Evolutionary conservation across 78 protist species (phyloP), one percentile per base, ranked within the genome.

Genomic region (Guillardia theta): DNA sequence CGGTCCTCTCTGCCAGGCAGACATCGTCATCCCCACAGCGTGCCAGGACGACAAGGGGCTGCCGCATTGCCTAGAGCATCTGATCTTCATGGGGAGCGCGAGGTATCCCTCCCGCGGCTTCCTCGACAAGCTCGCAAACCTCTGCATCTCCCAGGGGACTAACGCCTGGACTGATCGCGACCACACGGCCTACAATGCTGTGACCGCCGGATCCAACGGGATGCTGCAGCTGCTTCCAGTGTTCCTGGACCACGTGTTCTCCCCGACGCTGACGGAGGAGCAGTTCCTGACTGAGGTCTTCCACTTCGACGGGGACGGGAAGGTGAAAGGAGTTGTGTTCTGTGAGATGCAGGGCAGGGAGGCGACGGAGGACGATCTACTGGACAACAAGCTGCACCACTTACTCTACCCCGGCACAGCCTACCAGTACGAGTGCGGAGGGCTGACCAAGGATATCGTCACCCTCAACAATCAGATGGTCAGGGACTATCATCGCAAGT

Each of bases 151-250:
- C 43, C 53, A 80, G 36, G 90, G 90, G 58, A 80, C 90, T 27
- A 80, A 80, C 90, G 90, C 90, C 24, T 80, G 90, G 90, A 80
- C 90, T 19, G 90, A 80, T 48, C 19, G 48, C 44, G 90, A 80
- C 90, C 46, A 80, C 90, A 80, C 90, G 37, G 46, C 53, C 53
- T 80, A 80, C 50, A 80, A 39, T 12, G 90, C 90, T 48, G 33
- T 80, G 37, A 80, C 90, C 46, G 90, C 90, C 22, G 90, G 90
- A 24, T 10, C 9, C 21, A 12, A 15, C 22, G 83, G 83, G 36
- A 36, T 70, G 46, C 83, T 15, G 36, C 9, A 33, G 45, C 41
- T 70, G 21, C 83, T 70, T 2, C 83, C 83, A 24, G 83, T 70
- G 46, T 30, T 80, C 44, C 48, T 80, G 37, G 90, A 80, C 50